These are phyloP conservation scores for Syzygium aqueum DNA, from an alignment of 345 rosid genomes.

Conservation along the genomic window DNA sequence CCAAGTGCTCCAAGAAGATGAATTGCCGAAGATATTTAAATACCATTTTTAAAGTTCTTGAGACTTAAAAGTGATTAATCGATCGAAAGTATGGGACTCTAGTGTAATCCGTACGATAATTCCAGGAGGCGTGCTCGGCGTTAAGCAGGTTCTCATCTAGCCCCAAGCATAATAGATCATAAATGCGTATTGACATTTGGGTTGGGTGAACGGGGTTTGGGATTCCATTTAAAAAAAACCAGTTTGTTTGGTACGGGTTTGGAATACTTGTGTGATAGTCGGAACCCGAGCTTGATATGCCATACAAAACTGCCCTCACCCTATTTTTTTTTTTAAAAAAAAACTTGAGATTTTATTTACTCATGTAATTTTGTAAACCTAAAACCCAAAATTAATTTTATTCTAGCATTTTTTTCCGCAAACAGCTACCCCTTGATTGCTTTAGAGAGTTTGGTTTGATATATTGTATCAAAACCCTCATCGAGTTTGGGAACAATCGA, in stretches of 20 bases:
- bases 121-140: not conserved
- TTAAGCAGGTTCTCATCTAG: not conserved
- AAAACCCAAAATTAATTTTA: not conserved
- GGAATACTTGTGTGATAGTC: not conserved
- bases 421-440: not conserved
- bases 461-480: not conserved
- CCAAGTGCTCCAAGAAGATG: not conserved
- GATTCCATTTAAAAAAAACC: not conserved
- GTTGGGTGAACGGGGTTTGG: accelerated
- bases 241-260: too few relatives aligned
- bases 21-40: not conserved
- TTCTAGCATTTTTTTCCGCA: not conserved
- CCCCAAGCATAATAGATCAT: not conserved
- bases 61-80: not conserved
- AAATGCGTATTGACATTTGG: not conserved
- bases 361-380: not conserved
- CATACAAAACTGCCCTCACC: not conserved
- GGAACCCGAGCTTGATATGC: not conserved
- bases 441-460: not conserved
- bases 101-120: not conserved
- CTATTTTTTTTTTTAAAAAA: not conserved
- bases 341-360: not conserved
- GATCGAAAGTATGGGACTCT: too few relatives aligned
- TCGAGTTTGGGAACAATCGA: not conserved
- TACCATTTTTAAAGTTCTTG: not conserved